These are phyloP conservation scores for Entelexis paramagnoliae DNA, from an alignment of 1,139 yeast genomes.

Conservation along the genomic window DNA sequence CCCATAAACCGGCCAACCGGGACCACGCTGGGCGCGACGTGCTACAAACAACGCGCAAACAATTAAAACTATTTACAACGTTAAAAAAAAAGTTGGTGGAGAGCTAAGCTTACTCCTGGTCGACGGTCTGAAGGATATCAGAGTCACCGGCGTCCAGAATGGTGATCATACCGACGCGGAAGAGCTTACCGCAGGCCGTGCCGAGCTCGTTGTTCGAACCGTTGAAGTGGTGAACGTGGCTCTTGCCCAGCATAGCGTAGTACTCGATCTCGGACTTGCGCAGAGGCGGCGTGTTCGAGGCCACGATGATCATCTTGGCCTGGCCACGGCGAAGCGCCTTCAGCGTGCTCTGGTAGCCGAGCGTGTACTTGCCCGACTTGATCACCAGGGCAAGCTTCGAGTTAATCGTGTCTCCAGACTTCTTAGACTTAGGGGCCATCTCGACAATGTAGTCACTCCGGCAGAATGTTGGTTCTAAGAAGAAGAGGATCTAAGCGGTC, in stretches of 20 bases:
- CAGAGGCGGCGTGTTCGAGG: conserved; percentile 99
- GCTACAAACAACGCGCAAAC: background rate
- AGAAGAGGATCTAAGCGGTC: background rate
- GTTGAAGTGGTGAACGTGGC: conserved; percentile 96
- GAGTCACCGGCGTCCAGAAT: conserved; percentile 99
- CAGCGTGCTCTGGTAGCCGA: conserved; percentile 98
- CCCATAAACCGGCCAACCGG: too few relatives aligned
- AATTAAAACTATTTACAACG: background rate
- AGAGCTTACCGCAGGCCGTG: conserved; percentile 99
- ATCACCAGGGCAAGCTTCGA: conserved; percentile 95
- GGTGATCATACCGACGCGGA: conserved; percentile 98
- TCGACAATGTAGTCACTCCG: conserved; percentile 25
- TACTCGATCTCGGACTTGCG: conserved; percentile 99
- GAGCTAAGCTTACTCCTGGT: conserved; percentile 22
- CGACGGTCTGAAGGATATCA: conserved; percentile 64
- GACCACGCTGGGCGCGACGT: too few relatives aligned
- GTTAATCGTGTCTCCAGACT: conserved; percentile 90
- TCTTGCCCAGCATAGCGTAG: conserved; percentile 99
- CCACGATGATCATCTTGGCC: conserved; percentile 96
- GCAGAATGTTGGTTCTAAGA: conserved; percentile 9
- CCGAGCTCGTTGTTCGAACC: conserved; percentile 99
- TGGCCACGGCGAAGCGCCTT: conserved; percentile 98
- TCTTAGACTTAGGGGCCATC: conserved; percentile 86
- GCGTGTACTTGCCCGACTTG: conserved; percentile 99
- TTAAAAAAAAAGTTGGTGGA: background rate